phyloP scores from a whole-genome alignment of 2,329 filamentous ascomycete species.

The Penicillium sclerotigenum region DNA sequence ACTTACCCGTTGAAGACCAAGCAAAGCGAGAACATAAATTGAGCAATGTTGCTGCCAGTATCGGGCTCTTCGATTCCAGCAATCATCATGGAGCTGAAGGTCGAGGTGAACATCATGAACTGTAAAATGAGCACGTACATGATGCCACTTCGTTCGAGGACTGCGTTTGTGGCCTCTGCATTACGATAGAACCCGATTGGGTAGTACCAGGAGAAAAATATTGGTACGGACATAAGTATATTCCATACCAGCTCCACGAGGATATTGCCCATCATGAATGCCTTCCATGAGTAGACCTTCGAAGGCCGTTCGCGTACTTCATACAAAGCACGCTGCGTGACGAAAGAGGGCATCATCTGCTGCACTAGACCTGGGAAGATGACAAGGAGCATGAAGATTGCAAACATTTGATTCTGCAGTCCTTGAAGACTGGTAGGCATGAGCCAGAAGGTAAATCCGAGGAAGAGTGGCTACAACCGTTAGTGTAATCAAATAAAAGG shows the following conservation, averaged over 20 bases:
- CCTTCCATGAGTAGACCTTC: constrained; percentile 72
- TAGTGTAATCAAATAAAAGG: not conserved
- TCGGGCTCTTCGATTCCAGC: constrained; percentile 64
- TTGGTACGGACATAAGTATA: constrained; percentile 60
- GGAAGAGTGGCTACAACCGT: constrained; percentile 59
- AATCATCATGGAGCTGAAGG: constrained; percentile 71
- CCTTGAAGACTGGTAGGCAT: constrained; percentile 71
- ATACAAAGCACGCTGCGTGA: constrained; percentile 57
- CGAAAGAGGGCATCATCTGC: constrained; percentile 59
- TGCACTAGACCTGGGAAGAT: constrained; percentile 64
- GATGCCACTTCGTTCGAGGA: constrained; percentile 55
- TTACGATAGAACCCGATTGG: constrained; percentile 49
- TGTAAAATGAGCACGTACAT: constrained; percentile 63
- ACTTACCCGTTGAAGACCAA: constrained; percentile 53
- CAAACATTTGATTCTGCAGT: constrained; percentile 85
- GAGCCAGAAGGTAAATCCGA: constrained; percentile 76
- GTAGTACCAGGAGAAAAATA: constrained; percentile 66
- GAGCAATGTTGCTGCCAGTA: constrained; percentile 61
- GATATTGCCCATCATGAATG: constrained; percentile 68
- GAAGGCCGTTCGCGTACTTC: constrained; percentile 60
- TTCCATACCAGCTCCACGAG: constrained; percentile 68
- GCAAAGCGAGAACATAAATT: constrained; percentile 55
- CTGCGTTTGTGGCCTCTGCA: constrained; percentile 32
- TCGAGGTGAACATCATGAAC: constrained; percentile 66
- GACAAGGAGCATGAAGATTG: constrained; percentile 76